Evolutionary conservation across 2,329 filamentous ascomycete genomes (phyloP), one percentile per base, ranked within the genome.

Genomic region (Microdochium bolleyi): DNA sequence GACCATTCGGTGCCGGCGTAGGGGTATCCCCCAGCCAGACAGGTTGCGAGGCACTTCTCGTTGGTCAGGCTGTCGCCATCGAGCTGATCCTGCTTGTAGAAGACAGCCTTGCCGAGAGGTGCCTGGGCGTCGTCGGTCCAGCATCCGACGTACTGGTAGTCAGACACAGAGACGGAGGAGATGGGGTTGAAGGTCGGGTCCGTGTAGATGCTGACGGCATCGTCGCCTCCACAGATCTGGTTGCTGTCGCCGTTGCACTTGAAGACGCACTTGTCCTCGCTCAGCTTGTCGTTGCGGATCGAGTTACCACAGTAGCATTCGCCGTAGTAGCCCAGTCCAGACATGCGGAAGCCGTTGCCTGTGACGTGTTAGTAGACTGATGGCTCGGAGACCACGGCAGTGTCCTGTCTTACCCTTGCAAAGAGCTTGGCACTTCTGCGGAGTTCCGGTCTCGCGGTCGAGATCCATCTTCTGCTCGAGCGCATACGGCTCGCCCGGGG

Each of bases 161-260:
- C 51, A 46, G 60, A 59, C 7, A 62, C 58, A 3, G 59, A 55
- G 24, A 72, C 68, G 3, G 71, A 73, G 51, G 78, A 81, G 1
- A 80, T 57, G 44, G 73, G 80, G 52, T 82, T 70, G 62, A 71
- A 77, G 7, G 69, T 54, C 30, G 69, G 67, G 8, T 66, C 66
- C 9, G 58, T 61, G 2, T 63, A 57, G 8, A 66, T 24, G 59
- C 13, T 66, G 59, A 10, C 72, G 19, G 41, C 41, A 24, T 46
- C 76, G 49, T 79, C 74, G 2, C 79, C 79, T 49, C 80, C 79
- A 48, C 80, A 83, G 16, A 74, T 69, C 58, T 81, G 68, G 54
- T 73, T 72, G 25, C 73, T 53, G 46, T 76, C 71, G 1, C 78
- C 79, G 0, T 66, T 58, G 55, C 80, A 83, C 37, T 70, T 61